These are phyloP conservation scores for Takashimella koratensis DNA, from an alignment of 1,284 basidiomycete genomes.

Conservation along the genomic window DNA sequence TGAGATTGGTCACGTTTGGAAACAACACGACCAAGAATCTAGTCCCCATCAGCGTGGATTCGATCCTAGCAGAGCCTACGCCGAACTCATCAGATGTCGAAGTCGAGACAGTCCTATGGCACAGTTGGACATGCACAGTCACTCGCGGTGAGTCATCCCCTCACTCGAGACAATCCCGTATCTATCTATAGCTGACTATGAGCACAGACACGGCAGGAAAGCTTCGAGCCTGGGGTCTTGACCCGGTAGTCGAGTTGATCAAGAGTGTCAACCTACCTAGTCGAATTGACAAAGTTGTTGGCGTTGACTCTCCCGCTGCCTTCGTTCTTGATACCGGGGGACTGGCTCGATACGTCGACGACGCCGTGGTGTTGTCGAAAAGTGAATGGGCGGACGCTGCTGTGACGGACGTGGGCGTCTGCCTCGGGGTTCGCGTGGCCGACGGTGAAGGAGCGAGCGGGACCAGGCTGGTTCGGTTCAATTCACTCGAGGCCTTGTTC, in stretches of 20 bases:
- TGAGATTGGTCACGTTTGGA: conserved; percentile 15
- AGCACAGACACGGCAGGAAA: background rate
- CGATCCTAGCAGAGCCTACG: conserved; percentile 4
- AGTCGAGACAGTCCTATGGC: conserved; percentile 18
- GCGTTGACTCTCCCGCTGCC: conserved; percentile 9
- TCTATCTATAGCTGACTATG: conserved; percentile 1
- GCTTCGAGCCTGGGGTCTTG: conserved; percentile 2
- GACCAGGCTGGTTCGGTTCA: conserved; percentile 17
- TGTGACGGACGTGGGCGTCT: conserved; percentile 15
- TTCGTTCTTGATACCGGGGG: conserved; percentile 6
- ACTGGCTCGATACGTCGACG: conserved; percentile 4
- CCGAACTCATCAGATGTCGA: conserved; percentile 7
- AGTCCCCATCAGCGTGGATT: conserved; percentile 4
- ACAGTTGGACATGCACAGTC: conserved; percentile 19
- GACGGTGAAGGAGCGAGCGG: no score
- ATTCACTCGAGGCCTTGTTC: conserved; percentile 12
- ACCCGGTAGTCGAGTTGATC: background rate
- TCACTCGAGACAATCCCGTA: conserved; percentile 1
- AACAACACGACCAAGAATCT: conserved; percentile 23
- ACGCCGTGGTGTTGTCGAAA: background rate
- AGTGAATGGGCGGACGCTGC: conserved; percentile 19
- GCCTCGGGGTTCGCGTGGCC: background rate
- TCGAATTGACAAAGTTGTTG: conserved; percentile 7
- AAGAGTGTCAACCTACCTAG: background rate
- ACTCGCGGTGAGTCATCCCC: background rate